Conservation (phyloP, 2,329 filamentous ascomycete species). For the Annulohypoxylon truncatum region DNA sequence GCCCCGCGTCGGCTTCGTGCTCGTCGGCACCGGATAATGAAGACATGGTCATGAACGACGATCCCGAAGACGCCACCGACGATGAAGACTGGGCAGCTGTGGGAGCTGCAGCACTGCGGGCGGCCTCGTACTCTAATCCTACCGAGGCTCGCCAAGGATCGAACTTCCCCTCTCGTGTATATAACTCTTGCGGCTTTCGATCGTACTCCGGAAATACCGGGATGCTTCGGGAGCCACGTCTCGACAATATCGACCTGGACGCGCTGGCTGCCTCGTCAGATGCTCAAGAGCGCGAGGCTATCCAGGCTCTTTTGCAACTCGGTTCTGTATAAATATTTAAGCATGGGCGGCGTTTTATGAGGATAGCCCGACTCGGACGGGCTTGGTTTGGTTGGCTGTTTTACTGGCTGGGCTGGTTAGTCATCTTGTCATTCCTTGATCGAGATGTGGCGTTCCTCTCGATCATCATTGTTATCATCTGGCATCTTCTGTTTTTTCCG, state of each 20-base stretch:
- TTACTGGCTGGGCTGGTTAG: conserved; percentile 45
- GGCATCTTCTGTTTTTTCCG: conserved; percentile 40
- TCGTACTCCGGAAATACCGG: conserved; percentile 63
- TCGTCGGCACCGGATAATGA: conserved; percentile 79
- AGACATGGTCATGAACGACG: conserved; percentile 73
- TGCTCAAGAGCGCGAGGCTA: conserved; percentile 82
- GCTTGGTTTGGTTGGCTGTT: conserved; percentile 43
- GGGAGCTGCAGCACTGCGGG: conserved; percentile 84
- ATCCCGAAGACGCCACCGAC: conserved; percentile 88
- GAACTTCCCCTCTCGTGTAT: conserved; percentile 61
- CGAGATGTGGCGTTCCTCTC: conserved; percentile 45
- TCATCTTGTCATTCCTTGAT: conserved; percentile 43
- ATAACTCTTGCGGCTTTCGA: conserved; percentile 59
- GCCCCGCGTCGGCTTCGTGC: conserved; percentile 76
- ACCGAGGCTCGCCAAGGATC: conserved; percentile 66
- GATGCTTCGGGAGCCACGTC: conserved; percentile 65
- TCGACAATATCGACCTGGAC: conserved; percentile 64
- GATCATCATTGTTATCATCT: conserved; percentile 41
- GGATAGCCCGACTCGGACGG: conserved; percentile 38
- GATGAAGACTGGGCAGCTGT: conserved; percentile 96
- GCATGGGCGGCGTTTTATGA: conserved; percentile 65
- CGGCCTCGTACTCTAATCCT: conserved; percentile 70
- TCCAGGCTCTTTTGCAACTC: conserved; percentile 83
- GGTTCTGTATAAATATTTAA: conserved; percentile 77
- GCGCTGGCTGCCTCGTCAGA: conserved; percentile 66